Conservation (phyloP, 208 protist species). For the Crithidia mellificae region DNA sequence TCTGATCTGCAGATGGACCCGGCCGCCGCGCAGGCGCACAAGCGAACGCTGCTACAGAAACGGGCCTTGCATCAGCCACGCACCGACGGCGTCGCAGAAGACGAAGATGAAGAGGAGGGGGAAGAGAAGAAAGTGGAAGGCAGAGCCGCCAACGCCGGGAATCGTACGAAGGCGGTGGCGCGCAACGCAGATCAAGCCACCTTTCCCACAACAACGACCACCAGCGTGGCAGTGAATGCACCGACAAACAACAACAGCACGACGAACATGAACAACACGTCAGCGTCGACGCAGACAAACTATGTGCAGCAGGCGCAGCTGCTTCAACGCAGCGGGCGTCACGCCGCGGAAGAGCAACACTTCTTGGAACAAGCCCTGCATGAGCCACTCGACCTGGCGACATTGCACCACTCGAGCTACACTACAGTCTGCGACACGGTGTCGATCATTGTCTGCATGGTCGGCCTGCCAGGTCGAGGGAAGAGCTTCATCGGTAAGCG, state of each 20-base stretch:
- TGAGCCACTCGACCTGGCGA: constrained; percentile 15
- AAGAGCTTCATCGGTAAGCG: constrained; percentile 89
- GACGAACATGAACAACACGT: not conserved
- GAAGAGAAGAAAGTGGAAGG: too few species aligned
- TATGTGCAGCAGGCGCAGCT: constrained; percentile 1
- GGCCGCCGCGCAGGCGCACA: too few species aligned
- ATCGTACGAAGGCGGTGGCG: not conserved
- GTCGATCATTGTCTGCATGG: constrained; percentile 88
- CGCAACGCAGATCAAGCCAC: too few species aligned
- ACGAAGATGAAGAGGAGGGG: not conserved
- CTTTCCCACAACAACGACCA: not conserved
- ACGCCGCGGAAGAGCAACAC: constrained; percentile 21
- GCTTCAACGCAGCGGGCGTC: constrained; percentile 1
- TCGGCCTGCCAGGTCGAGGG: constrained; percentile 84
- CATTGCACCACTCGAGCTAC: constrained; percentile 65
- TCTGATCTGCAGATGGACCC: too few species aligned
- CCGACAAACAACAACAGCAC: not conserved
- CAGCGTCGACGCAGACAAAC: not conserved
- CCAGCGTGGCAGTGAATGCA: not conserved
- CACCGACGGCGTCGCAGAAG: too few species aligned
- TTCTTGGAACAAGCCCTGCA: constrained; percentile 22
- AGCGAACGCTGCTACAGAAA: too few species aligned
- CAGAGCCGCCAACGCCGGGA: too few species aligned
- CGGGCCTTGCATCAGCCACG: too few species aligned
- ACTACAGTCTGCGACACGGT: constrained; percentile 78